Conservation (phyloP, 73 alveolate species). For the Blepharisma japonicum region DNA sequence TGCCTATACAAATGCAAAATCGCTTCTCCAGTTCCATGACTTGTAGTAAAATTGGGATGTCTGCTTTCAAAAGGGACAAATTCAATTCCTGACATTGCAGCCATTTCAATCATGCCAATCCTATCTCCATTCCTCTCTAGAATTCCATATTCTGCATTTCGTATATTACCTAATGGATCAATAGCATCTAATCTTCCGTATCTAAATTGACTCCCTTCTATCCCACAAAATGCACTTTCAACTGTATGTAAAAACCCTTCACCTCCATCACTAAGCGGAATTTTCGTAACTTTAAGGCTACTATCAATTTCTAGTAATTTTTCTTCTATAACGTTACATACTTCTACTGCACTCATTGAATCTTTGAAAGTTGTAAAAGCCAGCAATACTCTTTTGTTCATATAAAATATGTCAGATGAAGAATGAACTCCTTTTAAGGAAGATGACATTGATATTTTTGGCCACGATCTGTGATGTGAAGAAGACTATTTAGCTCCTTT, state of each 20-base stretch:
- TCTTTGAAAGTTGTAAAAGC: too few relatives aligned
- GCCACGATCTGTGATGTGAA: too few relatives aligned
- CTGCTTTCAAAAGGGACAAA: neutral
- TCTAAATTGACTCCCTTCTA: neutral
- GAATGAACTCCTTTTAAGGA: too few relatives aligned
- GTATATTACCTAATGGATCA: neutral
- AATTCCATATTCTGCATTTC: conserved; percentile 6
- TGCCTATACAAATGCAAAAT: neutral
- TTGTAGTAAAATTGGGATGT: neutral
- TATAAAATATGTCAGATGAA: too few relatives aligned
- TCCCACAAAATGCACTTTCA: neutral
- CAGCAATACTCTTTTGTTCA: too few relatives aligned
- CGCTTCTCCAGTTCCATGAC: conserved; percentile 23
- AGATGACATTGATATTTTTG: too few relatives aligned
- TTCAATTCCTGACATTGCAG: conserved; percentile 12
- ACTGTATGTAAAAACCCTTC: conserved; percentile 14
- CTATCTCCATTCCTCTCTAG: neutral
- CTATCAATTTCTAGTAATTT: too few relatives aligned
- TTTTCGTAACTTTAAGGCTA: too few relatives aligned
- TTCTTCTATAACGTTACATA: too few relatives aligned
- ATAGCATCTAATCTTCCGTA: neutral
- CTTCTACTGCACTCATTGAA: too few relatives aligned
- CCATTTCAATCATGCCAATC: conserved; percentile 16
- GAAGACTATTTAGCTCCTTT: too few relatives aligned
- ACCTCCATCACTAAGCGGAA: conserved; percentile 11